These are phyloP conservation scores for Talaromyces borbonicus DNA, from an alignment of 495 filamentous ascomycete species.

Conservation along the genomic window DNA sequence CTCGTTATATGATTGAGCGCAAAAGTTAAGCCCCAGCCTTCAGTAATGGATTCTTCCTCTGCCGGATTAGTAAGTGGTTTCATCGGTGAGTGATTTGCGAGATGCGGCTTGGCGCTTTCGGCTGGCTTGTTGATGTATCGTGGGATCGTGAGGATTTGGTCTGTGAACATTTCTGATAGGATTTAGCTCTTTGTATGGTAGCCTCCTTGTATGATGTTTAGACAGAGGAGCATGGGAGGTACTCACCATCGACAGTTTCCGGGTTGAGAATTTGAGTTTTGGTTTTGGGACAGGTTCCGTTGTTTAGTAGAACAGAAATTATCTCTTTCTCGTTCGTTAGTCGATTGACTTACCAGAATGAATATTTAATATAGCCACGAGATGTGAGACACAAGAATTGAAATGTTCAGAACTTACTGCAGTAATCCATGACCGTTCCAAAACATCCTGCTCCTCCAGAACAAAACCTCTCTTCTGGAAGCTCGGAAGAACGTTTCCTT, in stretches of 20 bases:
- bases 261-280: conserved; percentile 31
- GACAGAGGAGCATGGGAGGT: background rate
- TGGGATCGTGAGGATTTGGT: conserved; percentile 48
- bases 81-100: conserved; percentile 34
- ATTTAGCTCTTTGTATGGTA: background rate
- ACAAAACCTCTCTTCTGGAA: conserved; percentile 24
- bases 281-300: conserved; percentile 36
- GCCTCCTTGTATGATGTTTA: background rate
- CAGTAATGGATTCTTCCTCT: conserved; percentile 34
- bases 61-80: conserved; percentile 31
- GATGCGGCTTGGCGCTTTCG: conserved; percentile 39
- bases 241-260: conserved; percentile 28
- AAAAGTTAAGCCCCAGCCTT: conserved; percentile 53
- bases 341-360: background rate
- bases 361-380: no score
- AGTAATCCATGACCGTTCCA: conserved; percentile 39
- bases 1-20: conserved; percentile 30
- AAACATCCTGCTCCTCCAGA: conserved; percentile 43
- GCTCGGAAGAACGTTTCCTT: background rate
- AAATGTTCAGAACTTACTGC: conserved; percentile 21
- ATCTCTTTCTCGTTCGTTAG: conserved; percentile 14
- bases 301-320: conserved; percentile 32
- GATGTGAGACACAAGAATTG: background rate
- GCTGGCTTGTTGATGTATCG: conserved; percentile 35
- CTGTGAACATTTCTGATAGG: conserved; percentile 45